Conservation (phyloP, 2,329 filamentous ascomycete species). For the Aspergillus quadricinctus region DNA sequence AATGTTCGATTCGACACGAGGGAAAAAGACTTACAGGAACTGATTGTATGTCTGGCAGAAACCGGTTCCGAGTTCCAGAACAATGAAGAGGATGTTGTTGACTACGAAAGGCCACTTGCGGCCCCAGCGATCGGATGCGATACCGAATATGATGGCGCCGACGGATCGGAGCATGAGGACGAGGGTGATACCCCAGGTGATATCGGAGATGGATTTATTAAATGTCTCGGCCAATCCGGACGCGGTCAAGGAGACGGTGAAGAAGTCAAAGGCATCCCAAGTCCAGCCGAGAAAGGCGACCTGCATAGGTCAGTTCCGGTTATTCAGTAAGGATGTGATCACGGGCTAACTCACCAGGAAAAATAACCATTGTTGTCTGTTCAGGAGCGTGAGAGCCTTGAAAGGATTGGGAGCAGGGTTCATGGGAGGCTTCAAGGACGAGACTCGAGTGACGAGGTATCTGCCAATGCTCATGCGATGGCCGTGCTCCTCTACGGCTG, state of each 20-base stretch:
- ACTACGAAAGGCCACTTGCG: slow-evolving; percentile 58
- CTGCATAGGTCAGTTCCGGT: slow-evolving; percentile 15
- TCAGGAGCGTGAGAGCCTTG: slow-evolving; percentile 48
- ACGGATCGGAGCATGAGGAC: slow-evolving; percentile 60
- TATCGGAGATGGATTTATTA: slow-evolving; percentile 51
- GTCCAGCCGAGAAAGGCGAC: slow-evolving; percentile 47
- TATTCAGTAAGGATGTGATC: not conserved
- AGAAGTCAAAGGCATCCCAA: slow-evolving; percentile 59
- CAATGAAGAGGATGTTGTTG: slow-evolving; percentile 59
- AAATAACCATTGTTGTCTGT: slow-evolving; percentile 56
- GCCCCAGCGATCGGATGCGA: slow-evolving; percentile 49
- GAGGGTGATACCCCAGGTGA: slow-evolving; percentile 57
- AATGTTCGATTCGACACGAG: not conserved
- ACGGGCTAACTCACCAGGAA: slow-evolving; percentile 37
- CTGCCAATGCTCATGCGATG: slow-evolving; percentile 32
- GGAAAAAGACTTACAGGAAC: slow-evolving; percentile 40
- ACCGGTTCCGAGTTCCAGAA: slow-evolving; percentile 57
- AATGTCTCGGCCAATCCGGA: slow-evolving; percentile 51
- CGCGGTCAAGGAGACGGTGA: slow-evolving; percentile 57
- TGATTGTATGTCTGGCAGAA: slow-evolving; percentile 56
- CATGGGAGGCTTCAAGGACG: slow-evolving; percentile 55
- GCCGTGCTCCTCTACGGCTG: slow-evolving; percentile 6
- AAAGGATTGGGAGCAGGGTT: slow-evolving; percentile 52
- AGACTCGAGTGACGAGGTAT: slow-evolving; percentile 52
- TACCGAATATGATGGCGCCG: slow-evolving; percentile 56